Evolutionary conservation across 495 filamentous ascomycete genomes (phyloP).

Genomic region (Podospora tetraspora): DNA sequence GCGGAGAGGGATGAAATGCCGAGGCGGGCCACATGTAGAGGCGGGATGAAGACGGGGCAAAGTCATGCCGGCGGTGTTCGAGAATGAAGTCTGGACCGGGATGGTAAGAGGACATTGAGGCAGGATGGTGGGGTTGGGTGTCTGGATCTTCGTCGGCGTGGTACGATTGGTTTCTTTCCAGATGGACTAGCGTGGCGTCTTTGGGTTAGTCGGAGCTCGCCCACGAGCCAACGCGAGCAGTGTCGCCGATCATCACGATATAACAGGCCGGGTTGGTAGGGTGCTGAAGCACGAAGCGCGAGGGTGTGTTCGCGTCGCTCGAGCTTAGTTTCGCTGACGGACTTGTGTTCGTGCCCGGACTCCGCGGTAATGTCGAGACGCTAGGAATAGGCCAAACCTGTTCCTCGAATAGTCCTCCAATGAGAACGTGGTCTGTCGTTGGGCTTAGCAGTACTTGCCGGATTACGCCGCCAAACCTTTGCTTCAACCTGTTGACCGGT

Average conservation of each 20-base stretch:
- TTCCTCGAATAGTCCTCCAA: no score
- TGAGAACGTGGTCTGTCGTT: no score
- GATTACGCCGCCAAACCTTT: no score
- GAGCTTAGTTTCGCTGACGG: no score
- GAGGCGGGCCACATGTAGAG: conserved; percentile 16
- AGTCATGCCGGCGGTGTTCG: conserved; percentile 5
- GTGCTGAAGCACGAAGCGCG: conserved; percentile 12
- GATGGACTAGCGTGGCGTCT: no score
- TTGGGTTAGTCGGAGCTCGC: conserved; percentile 18
- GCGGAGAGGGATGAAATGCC: conserved; percentile 11
- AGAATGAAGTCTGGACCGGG: conserved; percentile 10
- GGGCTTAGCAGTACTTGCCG: no score
- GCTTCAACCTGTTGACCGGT: no score
- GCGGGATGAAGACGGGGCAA: neutral
- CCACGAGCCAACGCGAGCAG: conserved; percentile 23
- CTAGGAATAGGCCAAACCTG: no score
- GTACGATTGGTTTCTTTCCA: neutral
- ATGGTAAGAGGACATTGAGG: conserved; percentile 10
- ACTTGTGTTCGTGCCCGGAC: no score
- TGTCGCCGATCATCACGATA: conserved; percentile 6
- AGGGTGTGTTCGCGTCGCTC: neutral
- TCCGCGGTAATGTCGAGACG: no score
- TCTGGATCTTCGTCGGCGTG: neutral
- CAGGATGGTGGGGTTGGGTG: no score
- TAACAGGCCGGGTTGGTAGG: conserved; percentile 18